Evolutionary conservation across 2,329 filamentous ascomycete genomes (phyloP).

Genomic region (Botrytis paeoniae): DNA sequence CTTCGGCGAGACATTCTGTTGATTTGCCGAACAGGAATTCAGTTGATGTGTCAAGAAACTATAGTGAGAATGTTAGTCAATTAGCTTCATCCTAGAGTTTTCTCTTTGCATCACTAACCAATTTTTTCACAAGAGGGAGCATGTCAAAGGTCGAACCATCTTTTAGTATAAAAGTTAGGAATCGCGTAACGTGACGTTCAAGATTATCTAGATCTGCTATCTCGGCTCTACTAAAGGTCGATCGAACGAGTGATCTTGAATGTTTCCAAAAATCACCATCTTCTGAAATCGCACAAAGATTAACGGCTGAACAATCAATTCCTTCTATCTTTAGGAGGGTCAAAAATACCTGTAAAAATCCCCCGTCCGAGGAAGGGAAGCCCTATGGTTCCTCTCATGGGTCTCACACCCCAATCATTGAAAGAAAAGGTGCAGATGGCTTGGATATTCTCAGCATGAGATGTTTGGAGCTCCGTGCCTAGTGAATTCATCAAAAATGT

Average conservation of each 20-base stretch:
- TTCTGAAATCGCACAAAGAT: not conserved
- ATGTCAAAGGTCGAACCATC: slow-evolving; percentile 14
- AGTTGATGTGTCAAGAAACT: slow-evolving; percentile 5
- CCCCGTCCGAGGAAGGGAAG: slow-evolving; percentile 21
- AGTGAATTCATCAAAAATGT: not conserved
- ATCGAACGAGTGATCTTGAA: slow-evolving; percentile 7
- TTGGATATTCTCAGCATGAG: slow-evolving; percentile 55
- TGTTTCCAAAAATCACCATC: slow-evolving; percentile 17
- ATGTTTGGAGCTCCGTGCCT: slow-evolving; percentile 36
- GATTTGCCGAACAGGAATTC: slow-evolving; percentile 9
- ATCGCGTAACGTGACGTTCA: not conserved
- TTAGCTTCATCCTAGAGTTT: not conserved
- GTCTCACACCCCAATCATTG: slow-evolving; percentile 49
- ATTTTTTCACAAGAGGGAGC: not conserved
- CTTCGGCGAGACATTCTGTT: not conserved
- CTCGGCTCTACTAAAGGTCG: slow-evolving; percentile 10
- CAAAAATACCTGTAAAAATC: not conserved
- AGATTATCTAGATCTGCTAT: slow-evolving; percentile 9
- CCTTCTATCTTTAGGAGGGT: too few relatives aligned
- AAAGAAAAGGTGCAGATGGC: slow-evolving; percentile 53
- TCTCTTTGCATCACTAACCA: not conserved
- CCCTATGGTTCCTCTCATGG: slow-evolving; percentile 43
- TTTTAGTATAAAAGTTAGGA: not conserved
- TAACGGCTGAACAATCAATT: not conserved
- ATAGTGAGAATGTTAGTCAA: not conserved